Base-by-base conservation (phyloP, 2,329 filamentous ascomycete species). In the Bretziella fagacearum region DNA sequence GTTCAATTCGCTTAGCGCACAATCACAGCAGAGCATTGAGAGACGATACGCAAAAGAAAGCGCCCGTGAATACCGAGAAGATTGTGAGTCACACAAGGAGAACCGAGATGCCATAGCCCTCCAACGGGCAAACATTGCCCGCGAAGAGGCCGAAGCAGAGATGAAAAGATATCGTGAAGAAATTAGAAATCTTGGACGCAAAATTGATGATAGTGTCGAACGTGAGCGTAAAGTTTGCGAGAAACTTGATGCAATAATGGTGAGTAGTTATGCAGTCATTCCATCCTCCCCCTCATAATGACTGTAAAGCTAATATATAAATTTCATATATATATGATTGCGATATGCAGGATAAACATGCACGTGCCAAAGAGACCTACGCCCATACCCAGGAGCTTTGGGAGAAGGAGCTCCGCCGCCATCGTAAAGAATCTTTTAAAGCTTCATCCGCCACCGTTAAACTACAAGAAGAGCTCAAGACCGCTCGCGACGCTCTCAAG, bases 341-440 rank as follows among this genome's bases (percentile, higher is more conserved):
- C n/a, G n/a, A n/a, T n/a, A n/a, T n/a, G n/a, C 13, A 84, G 80
- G 79, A 82, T 55, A 79, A 79, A 57, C 79, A 79, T 55, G 71
- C 74, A 25, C 76, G 76, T 51, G 71, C 74, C 44, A 84, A 84
- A 59, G 79, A 81, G 56, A 79, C 76, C 30, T 71, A 80, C 54
- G 69, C 72, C 32, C 75, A 80, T 57, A 77, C 75, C 7, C 73
- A 79, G 59, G 64, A 73, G 17, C 61, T 81, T 7, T 84, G 79
- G 72, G 80, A 84, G 55, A 84, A 84, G 58, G 80, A 84, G 59
- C 77, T 83, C 36, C 71, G 79, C 47, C 69, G 75, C 48, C 70
- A 74, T 7, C 68, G 78, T 43, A 84, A 84, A 55, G 81, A 84
- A 55, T 77, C 76, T 2, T 84, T 83, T 68, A 84, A 83, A 57